Percentiles rank a stretch among this genome's conserved stretches.
Evolutionary conservation across 441 rosid genomes (phyloP).

Genomic region (Jatropha multifida): DNA sequence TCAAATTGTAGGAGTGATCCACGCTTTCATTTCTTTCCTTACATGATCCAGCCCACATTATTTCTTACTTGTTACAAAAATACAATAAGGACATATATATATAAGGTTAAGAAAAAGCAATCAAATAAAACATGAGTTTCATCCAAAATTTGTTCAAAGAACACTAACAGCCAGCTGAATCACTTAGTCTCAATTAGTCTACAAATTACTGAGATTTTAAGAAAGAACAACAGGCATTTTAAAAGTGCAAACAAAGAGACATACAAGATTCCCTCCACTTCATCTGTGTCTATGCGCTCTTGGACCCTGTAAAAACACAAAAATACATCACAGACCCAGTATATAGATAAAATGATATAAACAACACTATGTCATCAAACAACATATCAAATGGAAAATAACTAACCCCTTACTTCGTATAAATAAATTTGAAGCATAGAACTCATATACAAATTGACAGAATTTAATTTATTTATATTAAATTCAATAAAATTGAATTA

Average conservation of each 20-base stretch:
- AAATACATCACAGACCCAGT: conserved; percentile 15
- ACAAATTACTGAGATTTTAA: conserved; percentile 5
- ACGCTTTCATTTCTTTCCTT: not conserved
- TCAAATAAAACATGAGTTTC: not conserved
- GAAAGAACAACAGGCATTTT: not conserved
- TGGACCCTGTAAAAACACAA: conserved; percentile 61
- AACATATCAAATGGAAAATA: not conserved
- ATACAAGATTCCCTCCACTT: conserved; percentile 68
- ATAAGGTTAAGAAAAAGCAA: not conserved
- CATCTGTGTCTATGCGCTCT: conserved; percentile 73
- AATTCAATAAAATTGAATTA: too few species aligned
- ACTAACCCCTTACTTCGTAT: not conserved
- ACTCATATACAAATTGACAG: too few species aligned
- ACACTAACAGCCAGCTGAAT: not conserved
- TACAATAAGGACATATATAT: not conserved
- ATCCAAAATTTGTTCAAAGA: not conserved
- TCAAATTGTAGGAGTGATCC: conserved; percentile 5
- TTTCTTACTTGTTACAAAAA: not conserved
- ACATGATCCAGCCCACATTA: not conserved
- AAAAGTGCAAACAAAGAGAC: conserved; percentile 13
- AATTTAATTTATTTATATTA: too few species aligned
- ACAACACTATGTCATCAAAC: not conserved
- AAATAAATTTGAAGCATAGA: too few species aligned
- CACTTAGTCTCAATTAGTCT: not conserved
- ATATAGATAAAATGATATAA: conserved; percentile 2